Percentiles rank a stretch among this genome's conserved stretches.
These are phyloP conservation scores for Alectoria sarmentosa DNA, from an alignment of 495 filamentous ascomycete genomes.

Conservation along the genomic window DNA sequence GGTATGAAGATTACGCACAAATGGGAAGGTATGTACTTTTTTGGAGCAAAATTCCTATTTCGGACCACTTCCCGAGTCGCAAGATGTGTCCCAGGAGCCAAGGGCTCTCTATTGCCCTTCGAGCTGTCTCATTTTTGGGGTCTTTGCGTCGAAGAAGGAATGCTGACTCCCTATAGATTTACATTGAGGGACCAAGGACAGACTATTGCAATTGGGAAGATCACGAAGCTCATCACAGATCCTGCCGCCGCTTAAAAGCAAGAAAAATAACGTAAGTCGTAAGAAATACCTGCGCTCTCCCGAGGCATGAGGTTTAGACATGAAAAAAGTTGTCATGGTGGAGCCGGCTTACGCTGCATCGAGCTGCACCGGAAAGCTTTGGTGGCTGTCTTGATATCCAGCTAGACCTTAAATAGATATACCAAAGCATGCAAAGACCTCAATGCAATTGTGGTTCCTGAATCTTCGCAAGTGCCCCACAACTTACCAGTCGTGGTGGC, in stretches of 20 bases:
- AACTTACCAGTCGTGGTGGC: neutral
- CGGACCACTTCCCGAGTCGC: neutral
- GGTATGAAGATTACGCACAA: slow-evolving; percentile 87
- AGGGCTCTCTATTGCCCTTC: neutral
- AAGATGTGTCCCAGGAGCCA: neutral
- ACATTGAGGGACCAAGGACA: slow-evolving; percentile 95
- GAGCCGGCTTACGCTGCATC: neutral
- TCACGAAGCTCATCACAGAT: slow-evolving; percentile 68
- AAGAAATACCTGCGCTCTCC: neutral
- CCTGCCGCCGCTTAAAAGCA: neutral
- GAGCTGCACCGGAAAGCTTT: neutral
- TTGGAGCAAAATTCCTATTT: neutral
- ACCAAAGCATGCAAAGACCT: neutral
- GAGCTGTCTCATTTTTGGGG: neutral
- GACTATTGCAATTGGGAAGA: slow-evolving; percentile 96
- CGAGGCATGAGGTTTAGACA: neutral
- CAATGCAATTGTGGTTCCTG: neutral
- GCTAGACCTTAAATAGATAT: neutral
- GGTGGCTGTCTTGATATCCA: neutral
- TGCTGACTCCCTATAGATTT: slow-evolving; percentile 48
- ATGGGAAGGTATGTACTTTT: slow-evolving; percentile 45
- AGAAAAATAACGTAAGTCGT: neutral
- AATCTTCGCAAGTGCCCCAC: neutral
- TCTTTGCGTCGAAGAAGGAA: neutral
- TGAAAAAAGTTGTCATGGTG: neutral